A percentile compares a stretch with the other conserved stretches of the same genome.
Evolutionary conservation across 2,329 filamentous ascomycete genomes (phyloP).

Genomic region (Coniosporium tulheliwenetii): DNA sequence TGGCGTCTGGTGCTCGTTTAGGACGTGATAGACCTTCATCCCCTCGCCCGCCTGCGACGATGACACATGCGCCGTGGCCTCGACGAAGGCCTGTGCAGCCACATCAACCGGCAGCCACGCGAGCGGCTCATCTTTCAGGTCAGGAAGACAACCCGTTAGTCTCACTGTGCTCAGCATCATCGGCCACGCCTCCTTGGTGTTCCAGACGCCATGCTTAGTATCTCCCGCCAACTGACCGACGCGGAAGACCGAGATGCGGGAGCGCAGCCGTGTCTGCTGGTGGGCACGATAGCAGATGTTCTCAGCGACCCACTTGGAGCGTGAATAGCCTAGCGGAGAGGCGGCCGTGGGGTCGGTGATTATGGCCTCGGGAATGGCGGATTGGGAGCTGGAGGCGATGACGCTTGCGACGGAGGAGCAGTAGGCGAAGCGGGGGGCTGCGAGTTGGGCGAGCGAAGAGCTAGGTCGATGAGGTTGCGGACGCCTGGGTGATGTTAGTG

Average conservation of each 20-base stretch:
- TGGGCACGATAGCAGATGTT: slow-evolving; percentile 30
- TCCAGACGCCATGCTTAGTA: slow-evolving; percentile 29
- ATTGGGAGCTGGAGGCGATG: slow-evolving; percentile 10
- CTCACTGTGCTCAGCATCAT: slow-evolving; percentile 28
- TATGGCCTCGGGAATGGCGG: slow-evolving; percentile 25
- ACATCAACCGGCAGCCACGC: slow-evolving; percentile 32
- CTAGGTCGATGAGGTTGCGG: slow-evolving; percentile 32
- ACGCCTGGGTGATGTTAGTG: slow-evolving; percentile 18
- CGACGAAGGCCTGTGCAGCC: slow-evolving; percentile 26
- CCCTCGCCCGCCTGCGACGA: not conserved
- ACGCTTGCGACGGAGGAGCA: slow-evolving; percentile 37
- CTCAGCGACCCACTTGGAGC: slow-evolving; percentile 44
- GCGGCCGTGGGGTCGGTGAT: slow-evolving; percentile 26
- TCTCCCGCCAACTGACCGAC: slow-evolving; percentile 33
- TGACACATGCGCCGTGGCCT: slow-evolving; percentile 6
- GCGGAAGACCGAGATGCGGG: slow-evolving; percentile 27
- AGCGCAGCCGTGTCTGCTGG: slow-evolving; percentile 10
- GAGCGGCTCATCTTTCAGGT: slow-evolving; percentile 19
- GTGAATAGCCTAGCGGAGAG: slow-evolving; percentile 37
- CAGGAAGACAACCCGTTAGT: slow-evolving; percentile 23
- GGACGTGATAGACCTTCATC: slow-evolving; percentile 29
- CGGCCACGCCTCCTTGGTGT: slow-evolving; percentile 32
- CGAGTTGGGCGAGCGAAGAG: slow-evolving; percentile 14
- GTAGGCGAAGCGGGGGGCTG: slow-evolving; percentile 27
- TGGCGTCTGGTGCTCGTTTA: slow-evolving; percentile 28